Base-by-base conservation (phyloP, 257 asterid genomes). In the Sherardia arvensis region DNA sequence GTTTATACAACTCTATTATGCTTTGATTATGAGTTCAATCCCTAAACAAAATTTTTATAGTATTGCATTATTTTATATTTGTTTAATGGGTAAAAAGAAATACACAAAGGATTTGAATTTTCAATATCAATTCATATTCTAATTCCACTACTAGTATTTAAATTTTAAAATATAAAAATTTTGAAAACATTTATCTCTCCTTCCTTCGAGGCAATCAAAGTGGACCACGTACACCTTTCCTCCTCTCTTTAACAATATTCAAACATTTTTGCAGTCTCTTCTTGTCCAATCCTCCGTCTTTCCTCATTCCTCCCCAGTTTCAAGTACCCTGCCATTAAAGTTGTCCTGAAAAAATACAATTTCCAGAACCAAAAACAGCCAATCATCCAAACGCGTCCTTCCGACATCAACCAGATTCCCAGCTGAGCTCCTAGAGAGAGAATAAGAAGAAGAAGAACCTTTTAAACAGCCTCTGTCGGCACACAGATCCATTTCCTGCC, bases 391-490 rank as follows among this genome's bases (percentile, higher is more conserved):
- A 67, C 77, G 64, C 69, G 71, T 57, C 70, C 66, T 73, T 78
- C 82, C 83, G 79, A 76, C 85, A 82, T 43, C 45, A 60, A 74
- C 83, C 77, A 59, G 78, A 69, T 73, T 65, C 47, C 71, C 71
- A 63, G 73, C 68, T 27, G 59, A 18, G 58, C 45, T 43, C 34
- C 7, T 10, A 38, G 47, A n/a, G n/a, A n/a, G n/a, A n/a, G n/a
- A 38, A 38, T 5, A 17, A 43, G 51, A 43, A 30, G 26, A n/a
- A 49, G 45, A 61, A 76, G 68, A 70, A 58, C 69, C 62, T 66
- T 49, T 56, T 62, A 36, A 62, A 47, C 64, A 32, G 68, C 78
- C 72, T 64, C 72, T 79, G 90, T 86, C 94, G 81, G 89, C 69
- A 51, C 69, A 43, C 67, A 71, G 81, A 80, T 70, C 60, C n/a